Conservation (phyloP, 1,139 yeast species). For the Candida frijolesensis region DNA sequence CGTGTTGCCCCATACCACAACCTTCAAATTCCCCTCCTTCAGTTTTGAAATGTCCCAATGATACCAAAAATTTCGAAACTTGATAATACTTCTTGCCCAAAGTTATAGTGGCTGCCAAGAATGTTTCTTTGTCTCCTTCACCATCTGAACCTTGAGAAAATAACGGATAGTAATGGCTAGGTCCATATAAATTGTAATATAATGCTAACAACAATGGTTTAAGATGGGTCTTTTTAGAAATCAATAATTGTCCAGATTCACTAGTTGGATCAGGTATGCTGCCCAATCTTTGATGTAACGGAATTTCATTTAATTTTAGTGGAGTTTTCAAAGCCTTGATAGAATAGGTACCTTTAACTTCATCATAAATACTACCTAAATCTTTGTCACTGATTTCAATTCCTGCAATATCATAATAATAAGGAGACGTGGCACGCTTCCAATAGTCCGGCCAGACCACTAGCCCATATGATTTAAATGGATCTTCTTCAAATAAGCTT, state of each 20-base stretch:
- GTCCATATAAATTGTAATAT: conserved; percentile 81
- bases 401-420: conserved; percentile 42
- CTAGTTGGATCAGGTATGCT: conserved; percentile 80
- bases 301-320: conserved; percentile 31
- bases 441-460: conserved; percentile 54
- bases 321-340: conserved; percentile 1
- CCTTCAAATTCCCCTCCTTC: conserved; percentile 49
- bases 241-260: conserved; percentile 81
- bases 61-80: conserved; percentile 58
- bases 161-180: conserved; percentile 77
- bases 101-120: conserved; percentile 76
- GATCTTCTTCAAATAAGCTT: conserved; percentile 31
- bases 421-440: conserved; percentile 49
- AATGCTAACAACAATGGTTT: conserved; percentile 66
- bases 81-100: conserved; percentile 63
- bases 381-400: conserved; percentile 25
- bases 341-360: conserved; percentile 25
- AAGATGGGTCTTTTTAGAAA: conserved; percentile 66
- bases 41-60: conserved; percentile 52
- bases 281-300: conserved; percentile 68
- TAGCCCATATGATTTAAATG: conserved; percentile 35
- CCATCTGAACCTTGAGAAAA: conserved; percentile 85
- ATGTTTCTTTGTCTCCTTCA: conserved; percentile 91
- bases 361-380: conserved; percentile 36
- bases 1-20: conserved; percentile 74